Base-by-base conservation (phyloP, 371 early-diverging fungal genomes). In the Coemansia sp. region DNA sequence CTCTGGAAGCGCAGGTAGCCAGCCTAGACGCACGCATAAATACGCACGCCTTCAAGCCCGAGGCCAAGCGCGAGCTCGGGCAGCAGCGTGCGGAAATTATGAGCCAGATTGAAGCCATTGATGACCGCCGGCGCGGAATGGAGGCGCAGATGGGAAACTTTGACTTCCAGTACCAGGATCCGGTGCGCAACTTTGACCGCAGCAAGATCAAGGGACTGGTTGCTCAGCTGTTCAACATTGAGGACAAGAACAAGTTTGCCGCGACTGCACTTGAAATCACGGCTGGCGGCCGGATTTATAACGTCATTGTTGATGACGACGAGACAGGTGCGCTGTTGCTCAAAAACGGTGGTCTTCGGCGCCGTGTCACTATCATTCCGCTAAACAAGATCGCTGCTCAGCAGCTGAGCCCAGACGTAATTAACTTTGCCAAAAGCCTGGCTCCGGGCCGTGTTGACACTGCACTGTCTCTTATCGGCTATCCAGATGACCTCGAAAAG, bases 321-420 rank as follows among this genome's bases (percentile, higher is more conserved):
- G 84, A 85, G 4, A 87, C 95, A 3, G 99, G 92, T 23, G 83
- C 90, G 0, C 87, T 90, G 70, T 79, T 99, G 23, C 81, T 99
- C 21, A 88, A 95, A 56, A 82, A 85, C 15, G 94, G 94, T 12
- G 83, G 81, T 49, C 82, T 98, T 6, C 85, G 87, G 52, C 89
- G 88, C 52, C 88, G 96, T n/a, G 91, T 94, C 36, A 97, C 96
- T 4, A 85, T 99, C 29, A 96, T 99, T 65, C 99, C 99, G 6
- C 82, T 99, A 9, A 97, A 96, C 87, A 97, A 96, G 77, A 98
- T 99, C 51, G 80, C 83, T 24, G 84, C 90, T 0, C 85, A 82
- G 61, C 83, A 65, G 60, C 82, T 89, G 11, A 82, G 88, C 7
- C 86, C 89, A 4, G 86, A 89, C 82, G 87, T 89, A 69, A 57